Conservation (phyloP, 139 green algal genomes). For the Desmodesmus armatus region DNA sequence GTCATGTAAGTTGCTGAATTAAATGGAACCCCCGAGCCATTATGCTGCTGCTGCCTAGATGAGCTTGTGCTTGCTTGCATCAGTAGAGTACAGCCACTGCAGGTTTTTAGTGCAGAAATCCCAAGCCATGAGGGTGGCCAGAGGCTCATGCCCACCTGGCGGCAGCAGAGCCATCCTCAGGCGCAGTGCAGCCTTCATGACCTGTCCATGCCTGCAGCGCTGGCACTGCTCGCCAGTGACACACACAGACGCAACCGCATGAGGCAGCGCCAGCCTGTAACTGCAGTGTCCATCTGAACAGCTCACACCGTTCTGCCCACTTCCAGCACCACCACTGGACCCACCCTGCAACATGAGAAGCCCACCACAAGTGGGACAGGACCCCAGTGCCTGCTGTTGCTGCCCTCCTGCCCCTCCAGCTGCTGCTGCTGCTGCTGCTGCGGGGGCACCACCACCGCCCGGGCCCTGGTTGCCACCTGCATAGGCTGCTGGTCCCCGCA, state of each 20-base stretch:
- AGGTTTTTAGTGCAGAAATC: too few relatives aligned
- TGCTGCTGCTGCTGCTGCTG: background rate
- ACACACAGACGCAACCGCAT: constrained; percentile 23
- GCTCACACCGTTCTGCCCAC: constrained; percentile 21
- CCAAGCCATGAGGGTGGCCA: too few relatives aligned
- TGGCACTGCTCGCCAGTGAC: constrained; percentile 17
- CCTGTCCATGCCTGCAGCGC: background rate
- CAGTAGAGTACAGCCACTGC: too few relatives aligned
- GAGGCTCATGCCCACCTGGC: constrained; percentile 27
- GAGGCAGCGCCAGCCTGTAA: constrained; percentile 44
- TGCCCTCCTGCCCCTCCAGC: background rate
- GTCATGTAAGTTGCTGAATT: too few relatives aligned
- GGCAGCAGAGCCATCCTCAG: constrained; percentile 14
- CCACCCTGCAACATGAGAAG: constrained; percentile 52
- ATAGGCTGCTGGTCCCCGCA: background rate
- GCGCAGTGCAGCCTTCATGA: background rate
- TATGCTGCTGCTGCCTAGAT: too few relatives aligned
- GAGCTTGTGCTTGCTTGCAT: too few relatives aligned
- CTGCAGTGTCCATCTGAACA: constrained; percentile 45
- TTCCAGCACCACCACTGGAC: background rate
- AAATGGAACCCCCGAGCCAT: too few relatives aligned
- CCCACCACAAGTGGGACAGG: constrained; percentile 64
- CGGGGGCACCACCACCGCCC: background rate
- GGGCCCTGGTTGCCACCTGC: background rate
- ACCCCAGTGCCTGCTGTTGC: constrained; percentile 48